Evolutionary conservation across 805 yeast genomes (phyloP), one percentile per base, ranked within the genome.

Genomic region (Kluyveromyces wickerhamii): DNA sequence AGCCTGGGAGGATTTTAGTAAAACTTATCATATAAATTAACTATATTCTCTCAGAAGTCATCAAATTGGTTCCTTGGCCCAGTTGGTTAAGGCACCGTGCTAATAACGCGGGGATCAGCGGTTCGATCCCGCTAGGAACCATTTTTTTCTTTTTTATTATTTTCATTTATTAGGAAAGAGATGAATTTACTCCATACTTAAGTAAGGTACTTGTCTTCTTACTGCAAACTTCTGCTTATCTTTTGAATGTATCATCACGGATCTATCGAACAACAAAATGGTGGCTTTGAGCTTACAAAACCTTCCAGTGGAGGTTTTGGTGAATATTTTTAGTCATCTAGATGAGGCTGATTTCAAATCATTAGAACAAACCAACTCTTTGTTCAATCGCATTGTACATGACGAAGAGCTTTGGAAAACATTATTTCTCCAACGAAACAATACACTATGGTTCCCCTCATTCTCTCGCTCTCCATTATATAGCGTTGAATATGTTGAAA

Each of bases 331-430:
- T 21, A 55, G 63, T 31, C 52, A 60, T 35, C 40, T 63, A 14
- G 66, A 60, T 11, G 60, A 62, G 20, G 42, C 49, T 17, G 68
- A 65, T 40, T 49, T 65, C 13, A 37, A 47, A 27, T 47, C 47
- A 16, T 42, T 63, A 24, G 55, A 60, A 21, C 51, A 48, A 32
- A 49, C 63, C 4, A 59, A 63, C 30, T 48, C 38, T 7, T 34
- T 38, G 1, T 48, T 65, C 17, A 35, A 52, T 18, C 41, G 43
- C 8, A 38, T 65, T 13, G 52, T 63, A 16, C 56, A 54, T 34
- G 63, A 65, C 42, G 63, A 64, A 28, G 71, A 65, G 38, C 43
- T 65, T 7, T 65, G 69, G 71, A 63, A 63, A 41, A 56, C 54
- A 35, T 44, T 64, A 23, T 62, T 65, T 37, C 40, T 48, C 9